A percentile compares a stretch with the other conserved stretches of the same genome.
Conservation (phyloP, 108 stramenopile species). For the Conticribra weissflogii region DNA sequence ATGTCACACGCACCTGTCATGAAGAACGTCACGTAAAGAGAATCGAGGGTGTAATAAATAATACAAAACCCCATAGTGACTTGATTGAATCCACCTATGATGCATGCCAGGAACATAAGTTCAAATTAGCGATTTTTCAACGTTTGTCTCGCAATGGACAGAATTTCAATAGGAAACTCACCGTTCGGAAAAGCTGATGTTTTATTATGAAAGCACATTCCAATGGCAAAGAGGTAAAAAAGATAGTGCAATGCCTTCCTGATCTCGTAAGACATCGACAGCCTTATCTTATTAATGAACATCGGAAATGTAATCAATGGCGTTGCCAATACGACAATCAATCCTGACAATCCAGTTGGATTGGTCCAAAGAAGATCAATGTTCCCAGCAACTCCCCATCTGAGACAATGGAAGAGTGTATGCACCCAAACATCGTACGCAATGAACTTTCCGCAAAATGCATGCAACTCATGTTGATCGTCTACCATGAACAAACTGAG, state of each 20-base stretch:
- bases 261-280: conserved; percentile 42
- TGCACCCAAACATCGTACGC: conserved; percentile 43
- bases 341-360: conserved; percentile 45
- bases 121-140: no score
- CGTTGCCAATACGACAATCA: conserved; percentile 34
- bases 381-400: conserved; percentile 55
- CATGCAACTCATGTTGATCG: conserved; percentile 53
- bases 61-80: conserved; percentile 49
- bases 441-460: conserved; percentile 53
- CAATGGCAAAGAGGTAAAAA: conserved; percentile 48
- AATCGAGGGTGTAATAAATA: conserved; percentile 46
- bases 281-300: conserved; percentile 28
- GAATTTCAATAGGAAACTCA: no score
- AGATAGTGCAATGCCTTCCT: conserved; percentile 57
- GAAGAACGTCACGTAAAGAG: conserved; percentile 37
- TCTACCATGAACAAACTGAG: conserved; percentile 47
- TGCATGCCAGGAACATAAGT: no score
- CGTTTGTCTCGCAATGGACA: no score
- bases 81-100: conserved; percentile 52
- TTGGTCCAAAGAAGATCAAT: conserved; percentile 33
- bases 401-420: conserved; percentile 40
- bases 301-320: conserved; percentile 51
- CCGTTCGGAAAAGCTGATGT: conserved; percentile 43
- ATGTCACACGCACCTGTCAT: conserved; percentile 43
- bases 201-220: conserved; percentile 39